Percentiles rank a stretch among this genome's conserved stretches.
Conservation (phyloP, 805 yeast genomes). For the Maudiozyma bulderi region DNA sequence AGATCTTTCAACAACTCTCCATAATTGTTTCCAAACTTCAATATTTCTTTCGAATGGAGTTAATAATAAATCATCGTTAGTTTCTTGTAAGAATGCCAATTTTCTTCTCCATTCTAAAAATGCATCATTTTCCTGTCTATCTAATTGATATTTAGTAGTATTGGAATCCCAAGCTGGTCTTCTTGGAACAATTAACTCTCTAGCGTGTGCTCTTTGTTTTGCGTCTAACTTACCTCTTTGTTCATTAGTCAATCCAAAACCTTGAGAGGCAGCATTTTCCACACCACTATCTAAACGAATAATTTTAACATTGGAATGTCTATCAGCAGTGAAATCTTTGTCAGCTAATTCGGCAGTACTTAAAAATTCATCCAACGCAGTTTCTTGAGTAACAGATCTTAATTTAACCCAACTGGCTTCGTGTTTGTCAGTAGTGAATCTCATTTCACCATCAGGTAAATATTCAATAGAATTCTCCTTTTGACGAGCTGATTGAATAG, state of each 20-base stretch:
- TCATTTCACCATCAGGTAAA: conserved; percentile 78
- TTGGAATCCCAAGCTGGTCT: conserved; percentile 77
- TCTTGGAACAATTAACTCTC: conserved; percentile 77
- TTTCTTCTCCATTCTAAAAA: conserved; percentile 92
- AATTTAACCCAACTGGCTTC: conserved; percentile 86
- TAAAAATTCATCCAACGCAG: conserved; percentile 86
- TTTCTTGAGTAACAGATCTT: conserved; percentile 90
- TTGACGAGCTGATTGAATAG: conserved; percentile 65
- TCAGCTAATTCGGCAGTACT: conserved; percentile 94
- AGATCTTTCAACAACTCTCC: conserved; percentile 95
- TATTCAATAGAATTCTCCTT: conserved; percentile 59
- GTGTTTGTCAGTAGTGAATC: conserved; percentile 76
- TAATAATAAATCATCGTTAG: conserved; percentile 64
- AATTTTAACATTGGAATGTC: conserved; percentile 71
- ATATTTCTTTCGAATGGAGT: conserved; percentile 96
- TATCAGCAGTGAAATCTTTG: conserved; percentile 91
- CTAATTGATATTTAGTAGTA: conserved; percentile 68
- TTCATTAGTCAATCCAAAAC: conserved; percentile 53
- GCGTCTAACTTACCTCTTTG: conserved; percentile 53
- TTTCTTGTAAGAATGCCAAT: conserved; percentile 75
- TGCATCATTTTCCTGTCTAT: conserved; percentile 79
- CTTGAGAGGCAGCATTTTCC: conserved; percentile 39
- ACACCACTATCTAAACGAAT: conserved; percentile 52
- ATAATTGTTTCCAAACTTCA: conserved; percentile 96
- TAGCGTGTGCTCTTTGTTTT: conserved; percentile 58